phyloP scores from a whole-genome alignment of 352 stramenopile genomes.

The Phytophthora brassicae region DNA sequence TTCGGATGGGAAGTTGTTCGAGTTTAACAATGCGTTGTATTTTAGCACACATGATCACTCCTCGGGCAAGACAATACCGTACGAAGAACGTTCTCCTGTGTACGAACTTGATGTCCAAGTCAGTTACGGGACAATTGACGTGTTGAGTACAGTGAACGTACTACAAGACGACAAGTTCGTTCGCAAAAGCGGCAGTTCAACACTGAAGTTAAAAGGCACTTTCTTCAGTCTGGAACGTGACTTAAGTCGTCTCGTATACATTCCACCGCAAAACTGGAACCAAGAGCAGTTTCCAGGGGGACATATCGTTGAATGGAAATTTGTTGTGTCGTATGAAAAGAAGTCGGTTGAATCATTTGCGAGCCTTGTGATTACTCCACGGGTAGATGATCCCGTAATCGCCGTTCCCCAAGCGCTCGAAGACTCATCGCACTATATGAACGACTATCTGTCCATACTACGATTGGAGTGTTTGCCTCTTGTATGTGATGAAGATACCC shows the following conservation, averaged over 20 bases:
- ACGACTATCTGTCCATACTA: conserved; percentile 47
- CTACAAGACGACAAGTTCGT: not conserved
- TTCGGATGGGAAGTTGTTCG: too few species aligned
- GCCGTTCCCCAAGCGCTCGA: conserved; percentile 30
- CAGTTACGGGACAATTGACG: conserved; percentile 19
- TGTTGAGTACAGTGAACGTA: not conserved
- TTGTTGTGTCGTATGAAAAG: conserved; percentile 32
- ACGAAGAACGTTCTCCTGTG: not conserved
- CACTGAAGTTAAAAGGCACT: conserved; percentile 16
- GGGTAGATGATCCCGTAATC: conserved; percentile 48
- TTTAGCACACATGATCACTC: not conserved
- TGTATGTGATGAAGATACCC: conserved; percentile 43
- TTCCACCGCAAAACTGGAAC: conserved; percentile 60
- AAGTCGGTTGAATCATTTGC: conserved; percentile 32
- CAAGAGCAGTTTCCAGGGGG: conserved; percentile 16
- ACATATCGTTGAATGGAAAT: conserved; percentile 50
- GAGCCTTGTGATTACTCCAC: conserved; percentile 35
- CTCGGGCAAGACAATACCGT: not conserved
- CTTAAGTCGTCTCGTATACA: conserved; percentile 35
- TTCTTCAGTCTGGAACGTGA: conserved; percentile 17
- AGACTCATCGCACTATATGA: conserved; percentile 29
- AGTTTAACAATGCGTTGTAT: not conserved
- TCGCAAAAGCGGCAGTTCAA: not conserved
- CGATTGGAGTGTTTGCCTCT: conserved; percentile 49
- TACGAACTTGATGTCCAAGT: conserved; percentile 29